Evolutionary conservation across 257 asterid genomes (phyloP), one percentile per base, ranked within the genome.

Genomic region (Solanum sitiens): DNA sequence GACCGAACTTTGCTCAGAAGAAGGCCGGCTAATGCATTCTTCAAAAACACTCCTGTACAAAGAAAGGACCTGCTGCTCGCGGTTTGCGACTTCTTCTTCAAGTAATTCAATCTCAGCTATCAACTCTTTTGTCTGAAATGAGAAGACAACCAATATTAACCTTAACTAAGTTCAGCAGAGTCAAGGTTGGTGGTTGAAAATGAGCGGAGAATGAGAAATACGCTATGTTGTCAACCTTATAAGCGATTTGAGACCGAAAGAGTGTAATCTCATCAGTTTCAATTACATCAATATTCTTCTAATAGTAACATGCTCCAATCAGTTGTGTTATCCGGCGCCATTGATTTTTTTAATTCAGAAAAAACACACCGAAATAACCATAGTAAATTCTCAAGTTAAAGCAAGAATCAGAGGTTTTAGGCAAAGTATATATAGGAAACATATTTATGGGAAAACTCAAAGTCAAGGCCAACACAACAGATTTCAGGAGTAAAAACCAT

Each of bases 11-110:
- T 91, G 96, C 89, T 90, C 94, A 83, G 96, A 93, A 83, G 93
- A 80, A 61, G 94, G 87, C 47, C 90, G 87, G 87, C 96, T 92
- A 75, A 90, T 83, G 74, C 94, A 87, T 35, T 92, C 89, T 86
- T 93, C 96, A 86, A 93, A 93, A 86, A 93, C 87, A 89, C 92
- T 92, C 87, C 94, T 87, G 89, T 93, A 93, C 23, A 93, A 89
- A 53, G 93, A 85, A 18, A 93, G 94, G 85, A 92, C 96, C 40
- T 92, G 95, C 75, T 92, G 94, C 86, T 93, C 96, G 5, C 94
- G 92, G 85, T 91, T 92, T 83, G 93, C 91, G 23, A 93, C 96
- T 90, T 93, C 96, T 88, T 92, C 93, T 89, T 93, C 96, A 20
- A 93, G 95, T 87, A 91, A 85, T 87, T 93, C 96, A 65, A 93